These are phyloP conservation scores for Parsonsia alboflavescens DNA, from an alignment of 257 asterid species.

Conservation along the genomic window DNA sequence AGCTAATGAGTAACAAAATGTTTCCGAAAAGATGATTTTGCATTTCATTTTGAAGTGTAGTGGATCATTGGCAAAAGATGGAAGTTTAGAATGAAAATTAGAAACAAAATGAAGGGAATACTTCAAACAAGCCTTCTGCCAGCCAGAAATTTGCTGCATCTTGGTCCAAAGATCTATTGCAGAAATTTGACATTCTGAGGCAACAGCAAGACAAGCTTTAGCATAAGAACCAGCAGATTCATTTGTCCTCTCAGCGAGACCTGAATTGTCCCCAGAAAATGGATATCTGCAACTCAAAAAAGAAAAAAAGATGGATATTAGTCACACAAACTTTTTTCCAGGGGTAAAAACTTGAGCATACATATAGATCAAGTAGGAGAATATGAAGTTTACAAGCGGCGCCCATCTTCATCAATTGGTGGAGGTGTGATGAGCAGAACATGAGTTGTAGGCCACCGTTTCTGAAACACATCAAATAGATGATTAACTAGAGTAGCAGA, in stretches of 20 bases:
- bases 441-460: slow-evolving; percentile 63
- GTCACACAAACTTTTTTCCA: neutral
- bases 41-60: neutral
- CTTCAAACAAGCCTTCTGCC: slow-evolving; percentile 65
- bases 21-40: neutral
- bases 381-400: slow-evolving; percentile 46
- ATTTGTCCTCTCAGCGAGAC: slow-evolving; percentile 78
- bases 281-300: slow-evolving; percentile 29
- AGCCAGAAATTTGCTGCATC: slow-evolving; percentile 64
- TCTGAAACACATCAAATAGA: slow-evolving; percentile 30
- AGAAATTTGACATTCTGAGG: slow-evolving; percentile 52
- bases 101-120: slow-evolving; percentile 15
- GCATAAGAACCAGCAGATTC: slow-evolving; percentile 74
- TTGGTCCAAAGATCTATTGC: slow-evolving; percentile 69
- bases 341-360: neutral
- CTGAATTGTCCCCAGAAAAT: slow-evolving; percentile 33
- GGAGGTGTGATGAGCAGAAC: slow-evolving; percentile 83
- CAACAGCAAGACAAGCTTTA: slow-evolving; percentile 58
- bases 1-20: neutral
- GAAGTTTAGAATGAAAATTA: neutral
- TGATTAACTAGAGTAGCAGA: neutral
- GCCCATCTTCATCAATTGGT: slow-evolving; percentile 65
- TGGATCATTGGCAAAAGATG: neutral
- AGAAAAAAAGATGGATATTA: neutral
- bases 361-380: neutral